These are phyloP conservation scores for Decorospora gaudefroyi DNA, from an alignment of 2,329 filamentous ascomycete species.

Conservation along the genomic window DNA sequence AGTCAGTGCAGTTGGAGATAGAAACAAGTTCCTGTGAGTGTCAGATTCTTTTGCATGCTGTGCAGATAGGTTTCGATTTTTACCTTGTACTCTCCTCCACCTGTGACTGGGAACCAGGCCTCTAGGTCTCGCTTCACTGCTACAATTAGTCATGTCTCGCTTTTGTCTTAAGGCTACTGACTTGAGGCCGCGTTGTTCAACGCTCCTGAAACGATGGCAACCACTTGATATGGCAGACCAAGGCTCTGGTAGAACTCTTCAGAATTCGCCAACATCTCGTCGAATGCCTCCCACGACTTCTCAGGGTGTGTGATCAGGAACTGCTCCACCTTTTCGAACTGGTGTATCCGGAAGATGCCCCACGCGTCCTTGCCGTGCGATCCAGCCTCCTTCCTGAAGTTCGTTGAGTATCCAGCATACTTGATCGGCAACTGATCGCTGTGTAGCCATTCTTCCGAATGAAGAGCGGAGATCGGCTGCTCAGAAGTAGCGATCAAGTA, in stretches of 20 bases:
- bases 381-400: constrained; percentile 94
- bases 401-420: constrained; percentile 86
- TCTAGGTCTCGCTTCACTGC: constrained; percentile 97
- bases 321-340: constrained; percentile 74
- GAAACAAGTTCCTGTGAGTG: constrained; percentile 74
- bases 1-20: constrained; percentile 97
- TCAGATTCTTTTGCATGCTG: not conserved
- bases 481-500: constrained; percentile 77
- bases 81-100: constrained; percentile 82
- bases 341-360: constrained; percentile 97
- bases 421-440: constrained; percentile 84
- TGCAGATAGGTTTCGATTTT: not conserved
- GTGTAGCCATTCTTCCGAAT: constrained; percentile 88
- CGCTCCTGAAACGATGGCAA: constrained; percentile 94
- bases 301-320: constrained; percentile 71
- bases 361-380: constrained; percentile 91
- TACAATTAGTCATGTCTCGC: no score
- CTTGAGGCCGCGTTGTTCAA: constrained; percentile 57
- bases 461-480: constrained; percentile 90
- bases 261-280: constrained; percentile 86
- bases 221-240: constrained; percentile 85
- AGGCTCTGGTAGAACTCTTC: constrained; percentile 96
- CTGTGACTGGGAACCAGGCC: constrained; percentile 66
- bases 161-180: constrained; percentile 23
- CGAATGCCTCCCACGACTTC: constrained; percentile 84